These are phyloP conservation scores for Dianthus caryophyllus DNA, from an alignment of 148 eudicot genomes.

Conservation along the genomic window DNA sequence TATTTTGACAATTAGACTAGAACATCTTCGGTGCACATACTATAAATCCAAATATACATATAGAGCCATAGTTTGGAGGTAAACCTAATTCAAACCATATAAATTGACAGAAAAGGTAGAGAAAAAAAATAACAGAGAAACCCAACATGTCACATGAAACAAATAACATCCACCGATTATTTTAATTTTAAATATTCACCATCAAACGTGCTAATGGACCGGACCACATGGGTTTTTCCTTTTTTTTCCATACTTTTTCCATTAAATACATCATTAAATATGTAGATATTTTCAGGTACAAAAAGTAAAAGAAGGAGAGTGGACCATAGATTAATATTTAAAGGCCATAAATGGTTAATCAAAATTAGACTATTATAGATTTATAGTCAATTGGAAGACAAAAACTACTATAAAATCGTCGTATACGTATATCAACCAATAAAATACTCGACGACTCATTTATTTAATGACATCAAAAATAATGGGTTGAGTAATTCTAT, in stretches of 20 bases:
- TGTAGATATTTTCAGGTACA: not conserved
- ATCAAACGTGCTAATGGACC: not conserved
- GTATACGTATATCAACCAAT: too few species aligned
- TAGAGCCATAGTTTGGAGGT: not conserved
- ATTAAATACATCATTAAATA: not conserved
- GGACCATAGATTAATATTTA: not conserved
- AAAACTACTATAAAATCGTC: too few species aligned
- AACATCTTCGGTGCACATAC: too few species aligned
- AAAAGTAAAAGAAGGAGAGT: not conserved
- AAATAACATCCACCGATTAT: not conserved
- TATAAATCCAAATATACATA: too few species aligned
- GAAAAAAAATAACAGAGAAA: not conserved
- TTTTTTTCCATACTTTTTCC: not conserved
- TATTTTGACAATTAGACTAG: too few species aligned
- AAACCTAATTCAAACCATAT: not conserved
- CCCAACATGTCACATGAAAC: not conserved
- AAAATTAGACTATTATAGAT: not conserved
- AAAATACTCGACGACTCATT: too few species aligned
- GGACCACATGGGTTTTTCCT: not conserved
- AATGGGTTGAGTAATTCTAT: too few species aligned
- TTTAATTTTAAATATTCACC: not conserved
- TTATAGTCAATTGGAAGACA: too few species aligned
- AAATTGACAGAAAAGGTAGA: not conserved
- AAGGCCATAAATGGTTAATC: slow-evolving; percentile 3
- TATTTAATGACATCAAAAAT: too few species aligned